Conservation (phyloP, 73 alveolate genomes). For the Paramecium bursaria region DNA sequence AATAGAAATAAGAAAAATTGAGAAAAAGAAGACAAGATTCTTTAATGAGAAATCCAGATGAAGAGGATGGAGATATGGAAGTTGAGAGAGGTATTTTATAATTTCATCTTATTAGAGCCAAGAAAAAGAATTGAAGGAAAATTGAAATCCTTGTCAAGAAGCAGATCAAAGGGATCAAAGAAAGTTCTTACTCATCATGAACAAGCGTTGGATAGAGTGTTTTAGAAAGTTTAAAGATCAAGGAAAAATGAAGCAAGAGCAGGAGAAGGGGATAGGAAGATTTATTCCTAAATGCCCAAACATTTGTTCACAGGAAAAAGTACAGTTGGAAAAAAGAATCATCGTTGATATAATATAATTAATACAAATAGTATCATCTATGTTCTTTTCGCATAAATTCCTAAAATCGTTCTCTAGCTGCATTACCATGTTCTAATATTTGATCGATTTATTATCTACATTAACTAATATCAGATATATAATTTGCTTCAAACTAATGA, state of each 20-base stretch:
- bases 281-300: constrained; percentile 88
- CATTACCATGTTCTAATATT: too few relatives aligned
- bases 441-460: too few relatives aligned
- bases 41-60: constrained; percentile 67
- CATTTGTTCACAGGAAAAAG: constrained; percentile 96
- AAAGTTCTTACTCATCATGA: constrained; percentile 72
- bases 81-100: constrained; percentile 82
- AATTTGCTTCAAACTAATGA: too few relatives aligned
- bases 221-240: constrained; percentile 84
- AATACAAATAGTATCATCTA: too few relatives aligned
- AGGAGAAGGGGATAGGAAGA: constrained; percentile 93
- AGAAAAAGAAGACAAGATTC: constrained; percentile 74
- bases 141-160: constrained; percentile 72
- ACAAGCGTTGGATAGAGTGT: constrained; percentile 75
- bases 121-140: constrained; percentile 60
- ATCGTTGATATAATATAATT: constrained; percentile 82
- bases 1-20: constrained; percentile 68
- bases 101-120: constrained; percentile 18
- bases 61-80: constrained; percentile 77
- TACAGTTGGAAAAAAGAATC: constrained; percentile 93
- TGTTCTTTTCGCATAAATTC: too few relatives aligned
- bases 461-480: too few relatives aligned
- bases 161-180: constrained; percentile 83
- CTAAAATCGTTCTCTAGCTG: too few relatives aligned
- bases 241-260: constrained; percentile 85